Percentiles rank a stretch among this genome's conserved stretches.
Evolutionary conservation across 768 basidiomycete species (phyloP).

Genomic region (Mycena albidolilacea): DNA sequence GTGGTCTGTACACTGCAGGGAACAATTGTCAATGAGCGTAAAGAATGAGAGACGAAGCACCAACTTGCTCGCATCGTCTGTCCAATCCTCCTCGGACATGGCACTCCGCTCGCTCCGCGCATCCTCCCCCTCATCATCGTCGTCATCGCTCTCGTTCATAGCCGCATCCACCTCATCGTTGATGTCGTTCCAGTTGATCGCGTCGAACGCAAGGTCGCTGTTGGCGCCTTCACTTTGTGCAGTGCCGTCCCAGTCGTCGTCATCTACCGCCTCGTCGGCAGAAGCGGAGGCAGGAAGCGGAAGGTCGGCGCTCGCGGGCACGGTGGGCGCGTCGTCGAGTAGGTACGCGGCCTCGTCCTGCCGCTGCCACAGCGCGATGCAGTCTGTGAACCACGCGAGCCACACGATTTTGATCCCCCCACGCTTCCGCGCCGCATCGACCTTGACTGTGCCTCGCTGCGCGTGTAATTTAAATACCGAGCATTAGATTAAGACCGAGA

Average conservation of each 20-base stretch:
- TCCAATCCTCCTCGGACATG: slow-evolving; percentile 68
- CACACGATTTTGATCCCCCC: slow-evolving; percentile 89
- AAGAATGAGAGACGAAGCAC: neutral
- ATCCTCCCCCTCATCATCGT: slow-evolving; percentile 62
- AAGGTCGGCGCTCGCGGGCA: slow-evolving; percentile 59
- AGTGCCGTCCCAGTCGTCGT: slow-evolving; percentile 39
- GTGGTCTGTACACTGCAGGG: slow-evolving; percentile 43
- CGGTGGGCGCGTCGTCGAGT: slow-evolving; percentile 57
- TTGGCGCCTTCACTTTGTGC: slow-evolving; percentile 25
- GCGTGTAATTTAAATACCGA: slow-evolving; percentile 1
- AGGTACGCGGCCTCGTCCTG: slow-evolving; percentile 87
- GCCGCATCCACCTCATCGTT: slow-evolving; percentile 91
- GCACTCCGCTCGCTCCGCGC: slow-evolving; percentile 56
- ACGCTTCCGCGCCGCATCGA: slow-evolving; percentile 84
- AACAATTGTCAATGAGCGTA: neutral
- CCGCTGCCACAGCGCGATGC: slow-evolving; percentile 87
- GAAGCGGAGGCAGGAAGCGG: slow-evolving; percentile 50
- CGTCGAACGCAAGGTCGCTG: slow-evolving; percentile 64
- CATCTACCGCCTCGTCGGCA: slow-evolving; percentile 48
- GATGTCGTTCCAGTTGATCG: slow-evolving; percentile 87
- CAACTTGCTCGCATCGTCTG: slow-evolving; percentile 64
- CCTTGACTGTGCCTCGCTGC: slow-evolving; percentile 93
- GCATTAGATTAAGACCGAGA: slow-evolving; percentile 20
- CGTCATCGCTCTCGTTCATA: slow-evolving; percentile 86
- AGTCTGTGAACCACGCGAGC: slow-evolving; percentile 92